Evolutionary conservation across 805 yeast genomes (phyloP), one percentile per base, ranked within the genome.

Genomic region (Starmerella kuoi): DNA sequence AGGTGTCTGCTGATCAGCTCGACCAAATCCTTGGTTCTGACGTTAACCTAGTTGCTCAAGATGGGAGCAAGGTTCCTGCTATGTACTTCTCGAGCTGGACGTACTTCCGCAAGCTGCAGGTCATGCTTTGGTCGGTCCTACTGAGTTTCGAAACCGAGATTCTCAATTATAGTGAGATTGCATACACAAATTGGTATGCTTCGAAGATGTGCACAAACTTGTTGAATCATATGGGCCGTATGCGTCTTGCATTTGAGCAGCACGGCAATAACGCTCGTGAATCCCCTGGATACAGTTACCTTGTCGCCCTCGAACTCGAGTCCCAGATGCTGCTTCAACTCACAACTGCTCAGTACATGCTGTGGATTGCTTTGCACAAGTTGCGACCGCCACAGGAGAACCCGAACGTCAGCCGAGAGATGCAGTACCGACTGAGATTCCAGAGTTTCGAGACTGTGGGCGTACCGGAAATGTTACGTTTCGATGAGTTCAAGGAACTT

Each of bases 391-490:
- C 54, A 17, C 31, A 42, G 14, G 24, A 20, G 21, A 41, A 60
- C 2, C 32, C 37, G 4, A 35, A 36, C 25, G 38, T 32, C 11
- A 36, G 24, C 28, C 35, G 24, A 20, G 62, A 62, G 35, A 48
- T 64, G 28, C 56, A 72, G 15, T 77, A 69, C 55, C 61, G 68
- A 8, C 62, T 85, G 35, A 72, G 94, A 50, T 69, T 84, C 72
- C 85, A 84, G 57, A 76, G 91, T 3, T 83, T 80, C 63, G 72
- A 79, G 19, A 72, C 85, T 0, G 79, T 86, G 18, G 94, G 93
- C 0, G 75, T 76, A 9, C 95, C 95, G 1, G 69, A 67, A 23
- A 53, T 74, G 32, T 86, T 88, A 2, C 55, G 65, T 0, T 77
- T 61, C 50, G 60, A 54, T 12, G 68, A 68, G 19, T 58, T 40